phyloP scores from a whole-genome alignment of 768 basidiomycete species.

The Termitomyces sp. region DNA sequence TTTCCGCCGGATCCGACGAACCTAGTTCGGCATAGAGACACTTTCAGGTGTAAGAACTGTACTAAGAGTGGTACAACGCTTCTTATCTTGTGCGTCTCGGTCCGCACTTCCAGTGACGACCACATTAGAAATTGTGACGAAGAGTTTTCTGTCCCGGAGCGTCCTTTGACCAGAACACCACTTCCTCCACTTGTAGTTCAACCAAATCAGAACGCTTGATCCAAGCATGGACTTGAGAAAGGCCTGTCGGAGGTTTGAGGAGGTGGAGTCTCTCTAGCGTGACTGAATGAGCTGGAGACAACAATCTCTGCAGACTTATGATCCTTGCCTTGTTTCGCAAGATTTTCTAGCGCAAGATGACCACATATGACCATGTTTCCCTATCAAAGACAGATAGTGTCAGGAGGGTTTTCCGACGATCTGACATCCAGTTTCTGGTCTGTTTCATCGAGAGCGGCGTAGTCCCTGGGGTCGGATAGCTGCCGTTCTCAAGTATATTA shows the following conservation, averaged over 20 bases:
- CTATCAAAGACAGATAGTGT: too few species aligned
- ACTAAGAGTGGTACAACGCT: slow-evolving; percentile 47
- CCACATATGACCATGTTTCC: too few species aligned
- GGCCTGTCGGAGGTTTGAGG: slow-evolving; percentile 36
- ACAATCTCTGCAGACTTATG: too few species aligned
- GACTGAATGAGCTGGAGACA: too few species aligned
- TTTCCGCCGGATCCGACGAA: slow-evolving; percentile 72
- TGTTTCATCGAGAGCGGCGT: too few species aligned
- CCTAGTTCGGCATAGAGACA: slow-evolving; percentile 55
- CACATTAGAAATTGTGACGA: slow-evolving; percentile 17
- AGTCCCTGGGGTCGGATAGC: too few species aligned
- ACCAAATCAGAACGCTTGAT: slow-evolving; percentile 74
- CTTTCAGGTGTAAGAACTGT: slow-evolving; percentile 48
- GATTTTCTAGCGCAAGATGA: too few species aligned
- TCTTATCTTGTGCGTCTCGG: slow-evolving; percentile 33
- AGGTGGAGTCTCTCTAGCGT: too few species aligned
- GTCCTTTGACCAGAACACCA: slow-evolving; percentile 85
- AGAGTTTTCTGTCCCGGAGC: slow-evolving; percentile 54
- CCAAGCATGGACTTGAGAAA: slow-evolving; percentile 71
- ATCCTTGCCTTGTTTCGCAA: too few species aligned
- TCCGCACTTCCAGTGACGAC: slow-evolving; percentile 17
- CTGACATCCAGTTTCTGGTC: too few species aligned
- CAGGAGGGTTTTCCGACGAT: too few species aligned
- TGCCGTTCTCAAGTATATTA: too few species aligned
- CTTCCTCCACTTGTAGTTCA: slow-evolving; percentile 84